Evolutionary conservation across 208 protist genomes (phyloP), one percentile per base, ranked within the genome.

Genomic region (Tritrichomonas foetus): DNA sequence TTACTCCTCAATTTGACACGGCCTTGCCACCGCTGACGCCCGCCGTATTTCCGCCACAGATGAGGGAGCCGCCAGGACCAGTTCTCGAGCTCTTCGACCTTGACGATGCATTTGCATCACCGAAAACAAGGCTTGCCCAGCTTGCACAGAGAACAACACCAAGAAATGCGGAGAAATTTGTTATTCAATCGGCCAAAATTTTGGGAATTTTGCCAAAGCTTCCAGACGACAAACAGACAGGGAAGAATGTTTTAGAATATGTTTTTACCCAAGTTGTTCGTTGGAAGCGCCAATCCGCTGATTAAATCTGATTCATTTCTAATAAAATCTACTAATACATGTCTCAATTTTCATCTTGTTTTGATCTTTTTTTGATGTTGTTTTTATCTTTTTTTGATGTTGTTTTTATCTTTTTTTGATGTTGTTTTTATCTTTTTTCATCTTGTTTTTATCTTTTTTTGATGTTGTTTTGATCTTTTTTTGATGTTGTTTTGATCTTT

Each of bases 11-110:
- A 39, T 89, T 89, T 47, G 78, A 89, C 57, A 36, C 47, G 33
- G 78, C 78, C 0, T 39, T 89, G 3, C 78, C 78, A 27, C 78
- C 78, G 8, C 47, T 53, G 1, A 89, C 78, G 14, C 78, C 78
- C 53, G 78, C 78, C 27, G 78, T 89, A n/a, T 89, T 89, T 20
- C 78, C 78, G 25, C 78, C 78, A 39, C 78, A 89, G 16, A 89
- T 89, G 78, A 89, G 47, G 30, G 78, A 89, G 47, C 78, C 78
- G 57, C 9, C 33, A 36, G 16, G 41, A 39, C 78, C 78, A 20
- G 78, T 89, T 57, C 47, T 89, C 20, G 78, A 89, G 30, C 47
- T 89, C 8, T 89, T 89, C 30, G 78, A 89, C 36, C 30, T 89
- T 8, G 47, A 89, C 16, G 78, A 89, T 53, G 47, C 47, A 20